Evolutionary conservation across 805 yeast species (phyloP).

Genomic region (Starmera amethionina): DNA sequence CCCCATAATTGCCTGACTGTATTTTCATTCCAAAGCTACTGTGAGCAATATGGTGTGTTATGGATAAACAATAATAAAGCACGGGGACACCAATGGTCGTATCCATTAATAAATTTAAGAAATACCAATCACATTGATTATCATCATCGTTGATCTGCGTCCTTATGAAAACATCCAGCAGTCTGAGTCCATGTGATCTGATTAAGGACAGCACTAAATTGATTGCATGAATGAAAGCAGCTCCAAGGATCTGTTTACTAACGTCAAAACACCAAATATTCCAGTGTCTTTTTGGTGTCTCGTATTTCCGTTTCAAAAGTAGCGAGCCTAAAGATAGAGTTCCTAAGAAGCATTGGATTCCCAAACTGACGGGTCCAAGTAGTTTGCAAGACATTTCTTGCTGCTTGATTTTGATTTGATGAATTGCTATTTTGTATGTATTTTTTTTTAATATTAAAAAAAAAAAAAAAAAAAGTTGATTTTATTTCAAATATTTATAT

Average conservation of each 20-base stretch:
- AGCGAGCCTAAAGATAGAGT: constrained; percentile 64
- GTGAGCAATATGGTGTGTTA: too few species aligned
- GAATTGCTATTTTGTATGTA: too few species aligned
- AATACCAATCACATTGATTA: constrained; percentile 93
- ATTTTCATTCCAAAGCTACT: constrained; percentile 27
- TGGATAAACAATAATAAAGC: constrained; percentile 41
- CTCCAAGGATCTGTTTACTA: constrained; percentile 81
- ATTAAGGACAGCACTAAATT: constrained; percentile 66
- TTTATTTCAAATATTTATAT: too few species aligned
- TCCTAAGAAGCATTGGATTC: constrained; percentile 73
- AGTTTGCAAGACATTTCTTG: constrained; percentile 36
- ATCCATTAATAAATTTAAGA: constrained; percentile 77
- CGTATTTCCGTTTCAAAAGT: constrained; percentile 66
- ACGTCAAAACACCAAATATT: constrained; percentile 86
- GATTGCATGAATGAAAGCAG: constrained; percentile 72
- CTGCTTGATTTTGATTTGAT: too few species aligned
- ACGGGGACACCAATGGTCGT: constrained; percentile 92
- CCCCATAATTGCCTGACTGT: constrained; percentile 45
- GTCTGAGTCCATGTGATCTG: constrained; percentile 20
- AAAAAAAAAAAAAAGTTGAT: too few species aligned
- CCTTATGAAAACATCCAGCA: constrained; percentile 7
- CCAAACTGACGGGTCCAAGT: constrained; percentile 77
- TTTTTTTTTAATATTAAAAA: too few species aligned
- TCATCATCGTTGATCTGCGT: constrained; percentile 26
- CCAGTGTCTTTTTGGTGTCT: constrained; percentile 82